Conservation (phyloP, 352 stramenopile species). For the Globisporangium ultimum region DNA sequence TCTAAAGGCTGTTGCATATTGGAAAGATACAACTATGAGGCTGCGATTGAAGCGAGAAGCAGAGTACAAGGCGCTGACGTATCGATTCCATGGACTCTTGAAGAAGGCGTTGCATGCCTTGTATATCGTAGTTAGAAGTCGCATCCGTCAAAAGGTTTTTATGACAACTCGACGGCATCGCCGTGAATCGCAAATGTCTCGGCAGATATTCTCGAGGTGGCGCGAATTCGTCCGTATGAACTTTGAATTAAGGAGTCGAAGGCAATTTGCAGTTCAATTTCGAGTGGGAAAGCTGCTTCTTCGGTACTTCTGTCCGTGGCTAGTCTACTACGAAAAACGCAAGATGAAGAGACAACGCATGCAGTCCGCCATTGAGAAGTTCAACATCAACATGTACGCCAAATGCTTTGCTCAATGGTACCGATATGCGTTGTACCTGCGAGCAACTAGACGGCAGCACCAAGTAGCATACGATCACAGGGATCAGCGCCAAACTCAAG, state of each 20-base stretch:
- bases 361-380: neutral
- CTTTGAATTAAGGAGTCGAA: neutral
- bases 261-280: neutral
- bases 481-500: neutral
- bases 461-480: neutral
- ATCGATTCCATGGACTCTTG: slow-evolving; percentile 26
- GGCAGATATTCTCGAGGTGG: slow-evolving; percentile 6
- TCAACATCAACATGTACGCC: neutral
- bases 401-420: slow-evolving; percentile 1
- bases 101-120: slow-evolving; percentile 22
- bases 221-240: neutral
- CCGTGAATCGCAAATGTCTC: neutral
- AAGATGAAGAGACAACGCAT: slow-evolving; percentile 2
- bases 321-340: neutral
- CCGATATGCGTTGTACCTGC: neutral
- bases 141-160: slow-evolving; percentile 16
- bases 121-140: slow-evolving; percentile 18
- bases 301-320: slow-evolving; percentile 6
- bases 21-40: slow-evolving; percentile 2
- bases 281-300: neutral
- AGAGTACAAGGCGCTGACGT: slow-evolving; percentile 20
- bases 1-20: slow-evolving; percentile 5
- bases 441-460: neutral
- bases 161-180: slow-evolving; percentile 5
- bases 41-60: neutral